Evolutionary conservation across 768 basidiomycete species (phyloP).

Genomic region (Myochromella boudieri): DNA sequence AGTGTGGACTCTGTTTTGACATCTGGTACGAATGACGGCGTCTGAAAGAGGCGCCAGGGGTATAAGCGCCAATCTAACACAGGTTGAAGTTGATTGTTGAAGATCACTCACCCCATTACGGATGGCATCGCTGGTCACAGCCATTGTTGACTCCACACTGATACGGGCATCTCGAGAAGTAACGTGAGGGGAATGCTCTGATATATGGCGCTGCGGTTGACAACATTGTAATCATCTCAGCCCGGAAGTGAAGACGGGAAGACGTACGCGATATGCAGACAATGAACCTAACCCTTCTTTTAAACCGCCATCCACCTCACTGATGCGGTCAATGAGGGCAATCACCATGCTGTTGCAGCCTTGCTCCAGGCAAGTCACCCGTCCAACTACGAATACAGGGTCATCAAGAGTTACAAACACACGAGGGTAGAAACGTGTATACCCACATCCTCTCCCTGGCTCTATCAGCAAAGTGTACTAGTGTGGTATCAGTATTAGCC

Average conservation of each 20-base stretch:
- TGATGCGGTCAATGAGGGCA: constrained; percentile 28
- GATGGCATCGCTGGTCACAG: constrained; percentile 7
- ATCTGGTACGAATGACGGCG: not conserved
- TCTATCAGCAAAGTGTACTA: constrained; percentile 39
- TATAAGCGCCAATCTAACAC: constrained; percentile 8
- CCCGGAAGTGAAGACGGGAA: constrained; percentile 2
- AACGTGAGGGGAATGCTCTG: constrained; percentile 26
- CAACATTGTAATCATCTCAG: no score
- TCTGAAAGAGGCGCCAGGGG: not conserved
- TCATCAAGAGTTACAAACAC: no score
- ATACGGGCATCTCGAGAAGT: constrained; percentile 23
- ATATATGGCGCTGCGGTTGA: constrained; percentile 35
- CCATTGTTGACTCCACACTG: constrained; percentile 14
- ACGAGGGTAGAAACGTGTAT: no score
- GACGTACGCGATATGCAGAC: constrained; percentile 43
- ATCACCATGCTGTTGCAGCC: constrained; percentile 37
- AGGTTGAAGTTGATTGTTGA: no score
- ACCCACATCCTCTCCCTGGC: constrained; percentile 40
- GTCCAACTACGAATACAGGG: constrained; percentile 33
- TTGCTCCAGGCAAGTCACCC: constrained; percentile 44
- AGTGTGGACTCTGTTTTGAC: constrained; percentile 9
- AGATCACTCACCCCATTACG: not conserved
- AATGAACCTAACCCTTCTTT: constrained; percentile 46
- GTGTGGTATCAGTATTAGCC: no score
- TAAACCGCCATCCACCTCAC: constrained; percentile 38